Evolutionary conservation across 495 filamentous ascomycete species (phyloP).

Genomic region (Penicillium atrosanguineum): DNA sequence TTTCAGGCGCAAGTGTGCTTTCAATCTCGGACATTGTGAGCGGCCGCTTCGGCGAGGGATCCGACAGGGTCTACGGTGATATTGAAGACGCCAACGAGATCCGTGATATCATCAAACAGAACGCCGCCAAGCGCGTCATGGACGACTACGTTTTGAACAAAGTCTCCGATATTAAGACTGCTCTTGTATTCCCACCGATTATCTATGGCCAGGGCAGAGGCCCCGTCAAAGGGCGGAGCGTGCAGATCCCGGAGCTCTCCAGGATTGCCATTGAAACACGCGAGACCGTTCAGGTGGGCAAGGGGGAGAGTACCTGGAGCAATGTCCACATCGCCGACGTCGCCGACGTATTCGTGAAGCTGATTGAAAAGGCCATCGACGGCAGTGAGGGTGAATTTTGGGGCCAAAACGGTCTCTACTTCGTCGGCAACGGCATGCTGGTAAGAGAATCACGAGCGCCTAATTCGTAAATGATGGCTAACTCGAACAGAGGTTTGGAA

Average conservation of each 20-base stretch:
- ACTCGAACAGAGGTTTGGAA: conserved; percentile 47
- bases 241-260: conserved; percentile 58
- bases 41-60: conserved; percentile 17
- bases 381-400: conserved; percentile 64
- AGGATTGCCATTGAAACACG: conserved; percentile 51
- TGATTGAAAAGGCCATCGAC: conserved; percentile 55
- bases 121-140: conserved; percentile 46
- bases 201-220: conserved; percentile 72
- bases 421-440: conserved; percentile 58
- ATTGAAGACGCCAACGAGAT: conserved; percentile 23
- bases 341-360: conserved; percentile 54
- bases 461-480: not conserved
- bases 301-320: conserved; percentile 61
- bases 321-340: conserved; percentile 67
- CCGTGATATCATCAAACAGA: conserved; percentile 41
- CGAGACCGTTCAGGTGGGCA: conserved; percentile 54
- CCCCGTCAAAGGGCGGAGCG: conserved; percentile 57
- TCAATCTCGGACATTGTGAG: conserved; percentile 29
- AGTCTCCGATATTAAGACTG: conserved; percentile 48
- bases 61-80: conserved; percentile 27
- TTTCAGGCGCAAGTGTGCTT: conserved; percentile 31
- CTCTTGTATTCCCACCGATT: conserved; percentile 66
- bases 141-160: conserved; percentile 48
- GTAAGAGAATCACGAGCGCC: conserved; percentile 17
- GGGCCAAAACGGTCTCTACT: conserved; percentile 67